phyloP scores from a whole-genome alignment of 2,329 filamentous ascomycete species.

The Metarhizium album region DNA sequence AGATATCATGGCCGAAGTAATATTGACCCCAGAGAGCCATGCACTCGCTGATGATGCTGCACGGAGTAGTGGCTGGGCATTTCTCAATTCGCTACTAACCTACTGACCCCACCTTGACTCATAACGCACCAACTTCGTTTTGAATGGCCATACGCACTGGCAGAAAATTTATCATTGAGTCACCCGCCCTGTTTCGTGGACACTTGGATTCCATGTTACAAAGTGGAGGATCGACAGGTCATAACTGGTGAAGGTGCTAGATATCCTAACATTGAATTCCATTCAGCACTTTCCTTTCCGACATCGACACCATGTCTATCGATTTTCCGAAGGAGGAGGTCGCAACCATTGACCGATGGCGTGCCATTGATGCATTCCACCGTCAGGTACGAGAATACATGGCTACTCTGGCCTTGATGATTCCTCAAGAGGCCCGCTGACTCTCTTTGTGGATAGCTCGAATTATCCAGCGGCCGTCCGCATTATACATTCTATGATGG shows the following conservation, averaged over 20 bases:
- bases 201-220: background rate
- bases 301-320: conserved; percentile 56
- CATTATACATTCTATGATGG: conserved; percentile 95
- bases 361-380: conserved; percentile 83
- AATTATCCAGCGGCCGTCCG: conserved; percentile 71
- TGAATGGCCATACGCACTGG: background rate
- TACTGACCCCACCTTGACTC: conserved; percentile 3
- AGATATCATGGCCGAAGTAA: no score
- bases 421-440: background rate
- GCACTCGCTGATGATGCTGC: no score
- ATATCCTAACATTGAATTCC: background rate
- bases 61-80: no score
- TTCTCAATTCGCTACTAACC: background rate
- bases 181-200: no score
- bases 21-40: no score
- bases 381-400: conserved; percentile 48
- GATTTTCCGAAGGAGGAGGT: conserved; percentile 91
- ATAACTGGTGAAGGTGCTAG: background rate
- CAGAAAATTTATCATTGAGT: background rate
- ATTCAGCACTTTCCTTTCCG: background rate
- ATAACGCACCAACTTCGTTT: background rate
- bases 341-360: conserved; percentile 74
- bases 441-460: conserved; percentile 33
- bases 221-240: background rate
- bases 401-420: background rate